Percentiles rank a stretch among this genome's conserved stretches.
Conservation (phyloP, 768 basidiomycete genomes). For the Pleurotus tuoliensis region DNA sequence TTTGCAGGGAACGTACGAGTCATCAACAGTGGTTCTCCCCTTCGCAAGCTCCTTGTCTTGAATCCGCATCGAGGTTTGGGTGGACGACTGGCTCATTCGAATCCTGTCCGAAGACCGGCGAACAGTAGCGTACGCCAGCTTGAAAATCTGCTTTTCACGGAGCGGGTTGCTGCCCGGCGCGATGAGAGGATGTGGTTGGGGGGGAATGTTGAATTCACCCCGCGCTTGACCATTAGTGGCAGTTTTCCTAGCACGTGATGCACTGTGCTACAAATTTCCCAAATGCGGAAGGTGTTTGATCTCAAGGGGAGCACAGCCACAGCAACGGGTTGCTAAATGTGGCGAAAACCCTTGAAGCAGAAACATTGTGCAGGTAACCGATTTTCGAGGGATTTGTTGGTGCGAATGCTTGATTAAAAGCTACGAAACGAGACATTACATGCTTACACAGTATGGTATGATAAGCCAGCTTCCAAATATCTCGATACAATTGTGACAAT, state of each 20-base stretch:
- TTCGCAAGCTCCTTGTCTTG: conserved; percentile 6
- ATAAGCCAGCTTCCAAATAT: not conserved
- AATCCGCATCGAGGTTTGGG: not conserved
- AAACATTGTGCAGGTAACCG: too few relatives aligned
- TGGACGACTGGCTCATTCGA: too few relatives aligned
- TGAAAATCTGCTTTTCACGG: too few relatives aligned
- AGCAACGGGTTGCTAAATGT: not conserved
- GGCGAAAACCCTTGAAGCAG: too few relatives aligned
- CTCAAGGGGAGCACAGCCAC: not conserved
- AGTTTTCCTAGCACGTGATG: not conserved
- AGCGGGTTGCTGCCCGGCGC: too few relatives aligned
- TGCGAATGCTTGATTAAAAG: not conserved
- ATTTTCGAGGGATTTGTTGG: not conserved
- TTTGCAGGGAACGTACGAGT: not conserved
- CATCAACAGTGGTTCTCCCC: not conserved
- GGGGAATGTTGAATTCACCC: too few relatives aligned
- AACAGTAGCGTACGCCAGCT: too few relatives aligned
- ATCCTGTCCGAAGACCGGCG: too few relatives aligned
- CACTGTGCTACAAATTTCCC: not conserved
- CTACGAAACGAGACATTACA: not conserved
- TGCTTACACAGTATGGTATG: not conserved
- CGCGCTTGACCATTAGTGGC: not conserved
- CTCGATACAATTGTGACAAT: not conserved
- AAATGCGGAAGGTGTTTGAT: not conserved
- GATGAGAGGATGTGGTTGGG: too few relatives aligned